Conservation (phyloP, 169 alveolate species). For the Perkinsus marinus region DNA sequence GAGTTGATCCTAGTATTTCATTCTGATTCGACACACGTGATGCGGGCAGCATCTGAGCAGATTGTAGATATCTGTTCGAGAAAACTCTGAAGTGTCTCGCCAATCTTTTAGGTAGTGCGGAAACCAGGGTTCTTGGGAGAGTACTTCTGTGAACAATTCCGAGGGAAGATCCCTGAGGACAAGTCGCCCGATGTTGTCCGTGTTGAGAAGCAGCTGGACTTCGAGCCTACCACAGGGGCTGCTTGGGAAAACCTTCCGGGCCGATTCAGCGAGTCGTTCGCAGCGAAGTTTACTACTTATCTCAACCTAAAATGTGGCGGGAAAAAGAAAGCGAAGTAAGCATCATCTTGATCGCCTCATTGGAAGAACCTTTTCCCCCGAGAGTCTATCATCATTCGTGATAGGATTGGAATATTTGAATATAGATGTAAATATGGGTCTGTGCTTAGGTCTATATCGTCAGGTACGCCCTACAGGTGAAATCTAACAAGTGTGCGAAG, state of each 20-base stretch:
- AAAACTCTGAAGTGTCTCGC: no score
- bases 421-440: no score
- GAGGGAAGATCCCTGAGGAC: not conserved
- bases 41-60: no score
- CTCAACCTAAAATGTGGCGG: slow-evolving; percentile 21
- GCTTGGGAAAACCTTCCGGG: slow-evolving; percentile 22
- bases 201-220: slow-evolving; percentile 27
- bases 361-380: no score
- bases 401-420: no score
- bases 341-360: no score
- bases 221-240: slow-evolving; percentile 12
- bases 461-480: not conserved
- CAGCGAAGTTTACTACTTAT: slow-evolving; percentile 6
- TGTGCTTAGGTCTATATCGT: no score
- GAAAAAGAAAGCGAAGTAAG: slow-evolving; percentile 18
- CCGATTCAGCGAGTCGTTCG: slow-evolving; percentile 8
- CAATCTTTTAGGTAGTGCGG: not conserved
- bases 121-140: slow-evolving; percentile 30
- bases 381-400: no score
- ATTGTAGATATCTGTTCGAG: no score
- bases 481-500: slow-evolving; percentile 9
- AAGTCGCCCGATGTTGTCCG: slow-evolving; percentile 21
- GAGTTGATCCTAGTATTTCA: no score
- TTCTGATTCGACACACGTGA: no score
- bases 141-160: slow-evolving; percentile 14